Conservation (phyloP, 176 grass and related monocot species). For the Eragrostis nindensis region DNA sequence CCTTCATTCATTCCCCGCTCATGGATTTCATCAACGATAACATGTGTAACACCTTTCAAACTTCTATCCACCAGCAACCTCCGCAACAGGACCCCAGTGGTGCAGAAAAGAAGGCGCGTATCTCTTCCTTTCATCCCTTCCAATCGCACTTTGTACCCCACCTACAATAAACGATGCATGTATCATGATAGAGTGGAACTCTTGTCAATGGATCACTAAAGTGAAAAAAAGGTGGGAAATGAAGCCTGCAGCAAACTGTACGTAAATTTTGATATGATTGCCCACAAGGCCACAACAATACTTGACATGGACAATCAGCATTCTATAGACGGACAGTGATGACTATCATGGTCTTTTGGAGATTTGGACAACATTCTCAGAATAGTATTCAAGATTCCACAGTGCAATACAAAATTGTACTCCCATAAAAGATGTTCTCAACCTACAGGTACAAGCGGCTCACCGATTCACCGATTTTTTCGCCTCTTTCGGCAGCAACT, state of each 20-base stretch:
- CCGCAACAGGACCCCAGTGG: slow-evolving; percentile 90
- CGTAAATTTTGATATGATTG: slow-evolving; percentile 3
- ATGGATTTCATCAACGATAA: slow-evolving; percentile 99
- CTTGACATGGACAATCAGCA: background rate
- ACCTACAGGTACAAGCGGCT: slow-evolving; percentile 37
- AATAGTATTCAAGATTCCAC: background rate
- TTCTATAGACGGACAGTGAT: background rate
- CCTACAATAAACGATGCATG: slow-evolving; percentile 34
- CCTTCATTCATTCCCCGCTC: slow-evolving; percentile 99
- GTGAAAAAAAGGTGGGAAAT: background rate
- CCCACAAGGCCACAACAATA: slow-evolving; percentile 1
- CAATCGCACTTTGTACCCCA: slow-evolving; percentile 94
- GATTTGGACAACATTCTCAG: background rate
- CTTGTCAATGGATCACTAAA: slow-evolving; percentile 14
- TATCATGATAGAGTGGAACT: slow-evolving; percentile 17
- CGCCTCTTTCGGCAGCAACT: slow-evolving; percentile 96
- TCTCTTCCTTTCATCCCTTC: slow-evolving; percentile 98
- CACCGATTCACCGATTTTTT: slow-evolving; percentile 97
- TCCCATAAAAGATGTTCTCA: slow-evolving; percentile 6
- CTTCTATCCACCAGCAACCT: slow-evolving; percentile 89
- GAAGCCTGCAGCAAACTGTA: background rate
- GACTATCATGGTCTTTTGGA: slow-evolving; percentile 15
- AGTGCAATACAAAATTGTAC: slow-evolving; percentile 14
- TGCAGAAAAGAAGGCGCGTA: slow-evolving; percentile 94
- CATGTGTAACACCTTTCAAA: slow-evolving; percentile 95